These are phyloP conservation scores for Sporisorium graminicola DNA, from an alignment of 1,284 basidiomycete genomes.

Conservation along the genomic window DNA sequence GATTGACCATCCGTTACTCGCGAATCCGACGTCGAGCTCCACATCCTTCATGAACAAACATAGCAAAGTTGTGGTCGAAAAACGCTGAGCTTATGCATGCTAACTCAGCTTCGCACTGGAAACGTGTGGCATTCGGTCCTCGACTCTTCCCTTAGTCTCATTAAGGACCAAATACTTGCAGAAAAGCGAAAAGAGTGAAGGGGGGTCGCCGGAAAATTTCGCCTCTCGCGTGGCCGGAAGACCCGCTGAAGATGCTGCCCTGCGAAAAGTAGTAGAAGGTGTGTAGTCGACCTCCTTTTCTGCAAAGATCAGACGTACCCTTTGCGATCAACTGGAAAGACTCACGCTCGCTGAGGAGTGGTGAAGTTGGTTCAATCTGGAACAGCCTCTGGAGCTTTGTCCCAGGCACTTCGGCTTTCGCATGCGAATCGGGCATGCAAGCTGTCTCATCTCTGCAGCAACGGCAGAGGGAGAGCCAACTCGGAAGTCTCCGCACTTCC, in stretches of 20 bases:
- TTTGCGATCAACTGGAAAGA: not conserved
- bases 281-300: not conserved
- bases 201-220: constrained; percentile 20
- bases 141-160: not conserved
- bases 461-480: too few relatives aligned
- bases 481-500: constrained; percentile 34
- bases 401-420: constrained; percentile 7
- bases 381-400: constrained; percentile 11
- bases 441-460: not conserved
- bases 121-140: constrained; percentile 1
- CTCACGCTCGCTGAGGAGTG: not conserved
- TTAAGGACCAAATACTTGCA: too few relatives aligned
- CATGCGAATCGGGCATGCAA: constrained; percentile 1
- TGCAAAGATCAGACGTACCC: not conserved
- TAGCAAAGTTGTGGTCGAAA: not conserved
- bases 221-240: not conserved
- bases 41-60: constrained; percentile 8
- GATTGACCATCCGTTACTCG: not conserved
- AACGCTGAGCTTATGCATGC: not conserved
- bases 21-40: constrained; percentile 1
- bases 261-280: not conserved
- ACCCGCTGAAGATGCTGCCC: not conserved
- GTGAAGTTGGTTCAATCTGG: not conserved
- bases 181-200: not conserved
- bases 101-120: not conserved